phyloP scores from a whole-genome alignment of 768 basidiomycete species.

The Pleurotus sapidus region DNA sequence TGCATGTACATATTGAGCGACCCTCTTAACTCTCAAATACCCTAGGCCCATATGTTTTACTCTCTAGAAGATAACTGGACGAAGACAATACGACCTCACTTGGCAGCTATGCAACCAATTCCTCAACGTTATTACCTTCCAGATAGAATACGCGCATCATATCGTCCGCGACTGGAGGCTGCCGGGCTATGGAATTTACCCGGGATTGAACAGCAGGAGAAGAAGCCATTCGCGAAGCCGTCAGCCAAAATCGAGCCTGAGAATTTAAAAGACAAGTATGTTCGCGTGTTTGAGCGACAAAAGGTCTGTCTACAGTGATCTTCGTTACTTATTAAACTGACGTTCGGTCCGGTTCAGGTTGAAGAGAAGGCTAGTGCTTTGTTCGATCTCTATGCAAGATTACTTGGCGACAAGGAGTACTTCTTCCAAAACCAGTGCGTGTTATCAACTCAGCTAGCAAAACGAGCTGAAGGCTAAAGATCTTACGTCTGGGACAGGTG shows the following conservation, averaged over 20 bases:
- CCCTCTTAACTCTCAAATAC: slow-evolving; percentile 7
- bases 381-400: slow-evolving; percentile 56
- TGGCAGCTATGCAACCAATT: slow-evolving; percentile 56
- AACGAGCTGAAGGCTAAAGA: background rate
- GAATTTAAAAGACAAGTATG: slow-evolving; percentile 34
- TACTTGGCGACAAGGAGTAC: slow-evolving; percentile 49
- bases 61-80: slow-evolving; percentile 62
- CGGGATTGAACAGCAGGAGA: slow-evolving; percentile 39
- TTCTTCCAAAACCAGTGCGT: slow-evolving; percentile 49
- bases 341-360: slow-evolving; percentile 35
- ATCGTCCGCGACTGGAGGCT: slow-evolving; percentile 56
- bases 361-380: slow-evolving; percentile 53
- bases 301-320: slow-evolving; percentile 40
- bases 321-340: background rate
- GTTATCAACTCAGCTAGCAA: too few species aligned
- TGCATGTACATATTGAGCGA: too few species aligned
- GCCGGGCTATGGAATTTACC: slow-evolving; percentile 60
- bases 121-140: slow-evolving; percentile 79
- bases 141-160: slow-evolving; percentile 52
- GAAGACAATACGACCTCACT: slow-evolving; percentile 47
- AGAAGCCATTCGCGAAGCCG: slow-evolving; percentile 35
- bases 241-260: slow-evolving; percentile 27
- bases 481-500: slow-evolving; percentile 34
- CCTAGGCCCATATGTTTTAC: slow-evolving; percentile 63
- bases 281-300: slow-evolving; percentile 60